Evolutionary conservation across 2,329 filamentous ascomycete species (phyloP).

Genomic region (Mycogone perniciosa): DNA sequence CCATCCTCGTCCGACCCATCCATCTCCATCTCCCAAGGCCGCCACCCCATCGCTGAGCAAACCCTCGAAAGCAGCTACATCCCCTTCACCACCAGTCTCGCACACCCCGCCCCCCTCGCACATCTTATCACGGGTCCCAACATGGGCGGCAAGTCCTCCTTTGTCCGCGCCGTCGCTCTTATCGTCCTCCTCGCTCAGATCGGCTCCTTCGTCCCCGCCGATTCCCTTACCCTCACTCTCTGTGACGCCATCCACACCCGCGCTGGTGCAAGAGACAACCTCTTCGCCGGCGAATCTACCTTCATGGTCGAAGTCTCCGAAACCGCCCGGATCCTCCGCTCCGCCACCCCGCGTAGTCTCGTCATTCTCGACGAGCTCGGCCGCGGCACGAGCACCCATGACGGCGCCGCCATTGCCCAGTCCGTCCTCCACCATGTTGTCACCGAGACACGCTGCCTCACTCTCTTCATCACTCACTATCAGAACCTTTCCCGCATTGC

Average conservation of each 20-base stretch:
- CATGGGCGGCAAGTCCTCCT: slow-evolving; percentile 98
- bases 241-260: slow-evolving; percentile 90
- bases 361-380: slow-evolving; percentile 94
- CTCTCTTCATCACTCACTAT: slow-evolving; percentile 97
- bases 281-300: slow-evolving; percentile 88
- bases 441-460: slow-evolving; percentile 65
- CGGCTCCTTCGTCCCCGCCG: slow-evolving; percentile 86
- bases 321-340: slow-evolving; percentile 83
- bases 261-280: slow-evolving; percentile 94
- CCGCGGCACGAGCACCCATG: slow-evolving; percentile 87
- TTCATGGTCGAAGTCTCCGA: slow-evolving; percentile 98
- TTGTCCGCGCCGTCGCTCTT: slow-evolving; percentile 85
- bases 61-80: slow-evolving; percentile 82
- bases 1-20: slow-evolving; percentile 56
- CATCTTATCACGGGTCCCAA: slow-evolving; percentile 94
- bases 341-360: slow-evolving; percentile 75
- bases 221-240: slow-evolving; percentile 66
- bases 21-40: slow-evolving; percentile 58
- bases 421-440: slow-evolving; percentile 84
- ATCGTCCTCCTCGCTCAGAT: slow-evolving; percentile 92
- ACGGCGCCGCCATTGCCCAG: slow-evolving; percentile 92
- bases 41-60: slow-evolving; percentile 95
- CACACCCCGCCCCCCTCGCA: slow-evolving; percentile 59
- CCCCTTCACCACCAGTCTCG: slow-evolving; percentile 74
- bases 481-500: slow-evolving; percentile 72